A percentile compares a stretch with the other conserved stretches of the same genome.
phyloP scores from a whole-genome alignment of 1,284 basidiomycete species.

The Cutaneotrichosporon cyanovorans region DNA sequence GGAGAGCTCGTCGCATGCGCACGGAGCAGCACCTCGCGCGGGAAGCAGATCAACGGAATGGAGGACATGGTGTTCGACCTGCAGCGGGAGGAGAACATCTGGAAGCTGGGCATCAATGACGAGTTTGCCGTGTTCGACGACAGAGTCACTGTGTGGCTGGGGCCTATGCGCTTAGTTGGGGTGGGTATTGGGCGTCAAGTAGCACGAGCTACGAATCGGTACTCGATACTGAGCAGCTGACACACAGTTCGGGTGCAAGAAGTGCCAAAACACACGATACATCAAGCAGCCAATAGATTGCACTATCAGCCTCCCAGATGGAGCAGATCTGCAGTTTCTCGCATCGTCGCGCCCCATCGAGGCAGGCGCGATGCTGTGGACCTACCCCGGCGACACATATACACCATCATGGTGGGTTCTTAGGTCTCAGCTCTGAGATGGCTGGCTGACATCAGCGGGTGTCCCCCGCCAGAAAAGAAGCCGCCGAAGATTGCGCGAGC shows the following conservation, averaged over 20 bases:
- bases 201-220: background rate
- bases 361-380: conserved; percentile 2
- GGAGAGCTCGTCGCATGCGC: background rate
- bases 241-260: conserved; percentile 1
- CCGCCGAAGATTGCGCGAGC: no score
- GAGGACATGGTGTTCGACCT: conserved; percentile 2
- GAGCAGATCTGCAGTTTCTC: background rate
- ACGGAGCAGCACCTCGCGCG: background rate
- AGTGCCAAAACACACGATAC: conserved; percentile 1
- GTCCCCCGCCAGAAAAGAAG: no score
- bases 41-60: background rate
- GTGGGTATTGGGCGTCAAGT: background rate
- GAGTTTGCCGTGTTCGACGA: conserved; percentile 1
- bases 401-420: background rate
- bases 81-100: conserved; percentile 1
- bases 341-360: background rate
- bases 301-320: background rate
- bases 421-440: no score
- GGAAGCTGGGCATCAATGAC: background rate
- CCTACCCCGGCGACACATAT: background rate
- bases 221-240: background rate
- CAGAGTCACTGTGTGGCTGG: background rate
- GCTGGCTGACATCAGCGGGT: no score
- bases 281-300: background rate
- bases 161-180: conserved; percentile 2